Conservation (phyloP, 1,284 basidiomycete genomes). For the Cystobasidium slooffiae region DNA sequence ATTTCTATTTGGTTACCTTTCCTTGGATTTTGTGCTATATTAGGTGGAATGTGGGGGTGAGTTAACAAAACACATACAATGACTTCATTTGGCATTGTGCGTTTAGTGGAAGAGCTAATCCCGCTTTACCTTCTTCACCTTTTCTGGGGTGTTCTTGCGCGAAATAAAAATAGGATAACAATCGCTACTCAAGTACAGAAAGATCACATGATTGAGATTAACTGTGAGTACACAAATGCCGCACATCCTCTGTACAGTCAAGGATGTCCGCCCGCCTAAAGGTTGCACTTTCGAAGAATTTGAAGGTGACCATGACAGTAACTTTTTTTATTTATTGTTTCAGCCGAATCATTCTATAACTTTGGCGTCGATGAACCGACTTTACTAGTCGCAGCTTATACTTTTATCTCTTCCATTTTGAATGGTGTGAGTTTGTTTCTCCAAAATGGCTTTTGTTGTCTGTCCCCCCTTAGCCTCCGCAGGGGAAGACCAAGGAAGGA, state of each 20-base stretch:
- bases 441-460: not conserved
- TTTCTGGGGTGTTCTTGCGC: no score
- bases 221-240: no score
- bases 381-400: constrained; percentile 23
- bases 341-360: constrained; percentile 11
- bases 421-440: constrained; percentile 2
- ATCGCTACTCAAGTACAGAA: not conserved
- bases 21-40: not conserved
- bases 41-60: constrained; percentile 17
- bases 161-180: not conserved
- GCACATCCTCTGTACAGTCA: no score
- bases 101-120: no score
- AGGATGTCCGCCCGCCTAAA: no score
- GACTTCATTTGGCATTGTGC: not conserved
- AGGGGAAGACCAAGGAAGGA: no score
- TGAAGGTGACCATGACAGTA: no score
- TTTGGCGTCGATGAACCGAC: constrained; percentile 15
- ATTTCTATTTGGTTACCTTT: constrained; percentile 10
- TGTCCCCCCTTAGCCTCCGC: not conserved
- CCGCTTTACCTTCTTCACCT: no score
- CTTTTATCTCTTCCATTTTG: constrained; percentile 13
- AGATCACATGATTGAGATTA: constrained; percentile 12
- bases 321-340: not conserved
- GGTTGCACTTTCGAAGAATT: no score
- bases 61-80: not conserved